Conservation (phyloP, 2,329 filamentous ascomycete genomes). For the Karstenula rhodostoma region DNA sequence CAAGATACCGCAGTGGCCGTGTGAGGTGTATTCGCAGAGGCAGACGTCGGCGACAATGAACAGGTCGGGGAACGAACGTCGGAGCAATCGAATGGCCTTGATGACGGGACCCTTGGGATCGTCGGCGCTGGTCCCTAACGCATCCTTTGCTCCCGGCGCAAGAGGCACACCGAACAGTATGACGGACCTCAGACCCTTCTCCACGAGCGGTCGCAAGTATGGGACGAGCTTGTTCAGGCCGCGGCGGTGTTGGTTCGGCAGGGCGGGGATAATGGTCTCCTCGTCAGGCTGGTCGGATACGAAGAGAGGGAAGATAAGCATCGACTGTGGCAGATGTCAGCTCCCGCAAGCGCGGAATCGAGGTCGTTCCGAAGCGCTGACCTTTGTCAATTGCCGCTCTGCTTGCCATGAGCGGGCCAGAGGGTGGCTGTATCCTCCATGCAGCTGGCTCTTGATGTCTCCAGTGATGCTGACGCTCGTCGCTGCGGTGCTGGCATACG, state of each 20-base stretch:
- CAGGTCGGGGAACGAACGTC: slow-evolving; percentile 84
- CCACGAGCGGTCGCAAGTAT: slow-evolving; percentile 85
- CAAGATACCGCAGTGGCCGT: slow-evolving; percentile 96
- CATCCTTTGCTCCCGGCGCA: slow-evolving; percentile 82
- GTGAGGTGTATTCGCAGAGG: slow-evolving; percentile 97
- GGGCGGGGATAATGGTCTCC: slow-evolving; percentile 85
- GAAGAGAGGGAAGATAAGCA: slow-evolving; percentile 98
- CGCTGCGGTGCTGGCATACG: slow-evolving; percentile 61
- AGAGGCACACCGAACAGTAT: slow-evolving; percentile 96
- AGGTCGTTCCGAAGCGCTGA: slow-evolving; percentile 25
- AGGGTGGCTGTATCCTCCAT: slow-evolving; percentile 62
- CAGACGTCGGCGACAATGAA: slow-evolving; percentile 95
- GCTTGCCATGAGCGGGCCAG: slow-evolving; percentile 61
- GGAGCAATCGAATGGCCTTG: slow-evolving; percentile 81
- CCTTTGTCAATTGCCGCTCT: slow-evolving; percentile 62
- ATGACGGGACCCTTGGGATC: slow-evolving; percentile 94
- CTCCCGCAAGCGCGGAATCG: slow-evolving; percentile 6
- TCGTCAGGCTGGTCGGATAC: slow-evolving; percentile 94
- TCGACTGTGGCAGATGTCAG: slow-evolving; percentile 69
- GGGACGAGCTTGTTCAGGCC: slow-evolving; percentile 86
- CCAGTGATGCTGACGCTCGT: slow-evolving; percentile 62
- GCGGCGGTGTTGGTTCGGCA: slow-evolving; percentile 88
- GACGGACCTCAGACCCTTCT: slow-evolving; percentile 89
- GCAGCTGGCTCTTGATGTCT: slow-evolving; percentile 61
- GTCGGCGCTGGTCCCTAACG: slow-evolving; percentile 89